These are phyloP conservation scores for Rhizopus sp. DNA, from an alignment of 371 early-diverging fungal species.

Conservation along the genomic window DNA sequence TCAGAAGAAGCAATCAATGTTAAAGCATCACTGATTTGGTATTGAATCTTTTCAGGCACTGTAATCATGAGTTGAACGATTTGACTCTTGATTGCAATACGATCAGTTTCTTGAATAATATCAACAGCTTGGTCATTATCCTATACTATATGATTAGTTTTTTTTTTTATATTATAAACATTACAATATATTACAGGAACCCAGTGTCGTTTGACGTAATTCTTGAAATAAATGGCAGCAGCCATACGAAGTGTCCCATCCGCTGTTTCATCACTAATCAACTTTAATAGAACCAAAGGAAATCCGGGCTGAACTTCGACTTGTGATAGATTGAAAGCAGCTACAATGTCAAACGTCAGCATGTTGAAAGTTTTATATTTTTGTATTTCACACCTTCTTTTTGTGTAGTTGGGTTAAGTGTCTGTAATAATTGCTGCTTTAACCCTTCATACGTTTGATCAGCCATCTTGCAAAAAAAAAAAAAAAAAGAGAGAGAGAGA, in stretches of 20 bases:
- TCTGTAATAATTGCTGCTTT: slow-evolving; percentile 74
- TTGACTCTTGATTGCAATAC: slow-evolving; percentile 76
- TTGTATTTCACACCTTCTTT: slow-evolving; percentile 63
- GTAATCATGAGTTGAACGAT: slow-evolving; percentile 88
- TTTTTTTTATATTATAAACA: neutral
- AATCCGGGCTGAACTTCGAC: slow-evolving; percentile 75
- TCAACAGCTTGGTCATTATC: slow-evolving; percentile 56
- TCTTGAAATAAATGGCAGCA: slow-evolving; percentile 92
- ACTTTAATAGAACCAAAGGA: slow-evolving; percentile 69
- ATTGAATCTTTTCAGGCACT: slow-evolving; percentile 77
- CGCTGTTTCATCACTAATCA: slow-evolving; percentile 62
- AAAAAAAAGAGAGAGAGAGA: slow-evolving; percentile 7
- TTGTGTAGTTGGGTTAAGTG: slow-evolving; percentile 73
- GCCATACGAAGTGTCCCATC: slow-evolving; percentile 74
- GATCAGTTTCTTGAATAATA: slow-evolving; percentile 67
- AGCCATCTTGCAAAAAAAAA: slow-evolving; percentile 41
- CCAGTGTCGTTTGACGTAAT: slow-evolving; percentile 91
- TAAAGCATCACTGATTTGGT: slow-evolving; percentile 92
- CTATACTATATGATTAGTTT: slow-evolving; percentile 13
- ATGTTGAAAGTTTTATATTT: neutral
- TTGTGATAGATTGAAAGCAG: slow-evolving; percentile 62
- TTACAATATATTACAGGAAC: slow-evolving; percentile 53
- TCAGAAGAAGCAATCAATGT: slow-evolving; percentile 89
- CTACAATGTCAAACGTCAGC: slow-evolving; percentile 35
- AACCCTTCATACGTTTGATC: slow-evolving; percentile 63